Percentiles rank a stretch among this genome's conserved stretches.
Conservation (phyloP, 2,329 filamentous ascomycete species). For the Botrytis aclada region DNA sequence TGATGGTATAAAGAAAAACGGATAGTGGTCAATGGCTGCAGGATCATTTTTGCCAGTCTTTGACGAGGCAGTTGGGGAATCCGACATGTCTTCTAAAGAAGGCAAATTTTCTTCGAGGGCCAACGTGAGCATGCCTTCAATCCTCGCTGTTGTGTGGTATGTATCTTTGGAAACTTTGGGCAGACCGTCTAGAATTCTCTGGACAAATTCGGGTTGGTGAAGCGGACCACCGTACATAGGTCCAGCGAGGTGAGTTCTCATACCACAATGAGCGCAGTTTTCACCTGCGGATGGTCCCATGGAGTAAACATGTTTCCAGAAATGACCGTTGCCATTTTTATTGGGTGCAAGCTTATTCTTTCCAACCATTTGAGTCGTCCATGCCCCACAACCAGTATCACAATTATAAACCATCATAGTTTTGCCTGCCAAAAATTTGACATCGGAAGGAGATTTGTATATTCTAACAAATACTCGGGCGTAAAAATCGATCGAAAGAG, state of each 20-base stretch:
- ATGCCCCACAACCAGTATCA: slow-evolving; percentile 86
- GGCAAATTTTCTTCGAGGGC: slow-evolving; percentile 68
- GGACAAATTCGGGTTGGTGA: slow-evolving; percentile 80
- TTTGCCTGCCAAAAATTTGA: slow-evolving; percentile 87
- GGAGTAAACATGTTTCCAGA: slow-evolving; percentile 76
- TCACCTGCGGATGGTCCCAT: slow-evolving; percentile 65
- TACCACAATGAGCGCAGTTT: slow-evolving; percentile 78
- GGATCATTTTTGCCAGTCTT: slow-evolving; percentile 49
- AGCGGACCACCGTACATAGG: slow-evolving; percentile 94
- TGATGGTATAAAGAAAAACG: slow-evolving; percentile 83
- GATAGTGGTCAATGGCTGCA: slow-evolving; percentile 67
- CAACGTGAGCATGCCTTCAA: slow-evolving; percentile 88
- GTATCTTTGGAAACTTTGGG: slow-evolving; percentile 62
- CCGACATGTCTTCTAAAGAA: slow-evolving; percentile 24
- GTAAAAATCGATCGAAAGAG: slow-evolving; percentile 95
- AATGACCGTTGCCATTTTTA: slow-evolving; percentile 66
- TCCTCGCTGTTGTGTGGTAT: slow-evolving; percentile 76
- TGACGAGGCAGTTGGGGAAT: slow-evolving; percentile 41
- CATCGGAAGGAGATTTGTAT: slow-evolving; percentile 72
- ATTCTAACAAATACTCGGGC: slow-evolving; percentile 84
- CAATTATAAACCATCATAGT: slow-evolving; percentile 93
- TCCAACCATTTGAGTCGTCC: slow-evolving; percentile 77
- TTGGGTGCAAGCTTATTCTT: slow-evolving; percentile 63
- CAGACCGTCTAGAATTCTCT: slow-evolving; percentile 71
- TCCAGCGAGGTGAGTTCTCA: slow-evolving; percentile 81